Evolutionary conservation across 768 basidiomycete genomes (phyloP), one percentile per base, ranked within the genome.

Genomic region (Lanmaoa rubissima): DNA sequence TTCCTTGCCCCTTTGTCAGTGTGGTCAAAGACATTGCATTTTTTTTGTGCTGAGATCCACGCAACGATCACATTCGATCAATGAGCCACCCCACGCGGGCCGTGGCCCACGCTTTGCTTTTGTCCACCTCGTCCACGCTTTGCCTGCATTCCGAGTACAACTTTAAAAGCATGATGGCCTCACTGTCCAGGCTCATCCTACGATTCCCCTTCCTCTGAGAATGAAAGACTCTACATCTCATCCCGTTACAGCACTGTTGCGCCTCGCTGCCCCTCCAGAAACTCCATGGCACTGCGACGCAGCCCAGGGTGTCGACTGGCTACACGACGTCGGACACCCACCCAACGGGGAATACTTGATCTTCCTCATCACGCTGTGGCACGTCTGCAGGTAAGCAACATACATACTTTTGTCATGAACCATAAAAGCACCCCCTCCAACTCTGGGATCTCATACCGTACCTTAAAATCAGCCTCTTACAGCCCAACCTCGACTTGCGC

Each of bases 291-390:
- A 24, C 21, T n/a, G 9, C n/a, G 34, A 42, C 36, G 44, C 19
- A 12, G 48, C 4, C 61, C 68, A 77, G 26, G 86, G 81, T 28
- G 88, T 85, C 2, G 73, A 71, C 45, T 79, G 79, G 46, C 74
- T 90, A 41, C 75, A 82, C 21, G 79, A 78, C 6, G 21, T 24
- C 51, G 88, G 88, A 11, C 75, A 79, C 55, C 76, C 90, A 36
- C 74, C 77, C 51, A 78, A 79, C 67, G 78, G 81, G 42, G 87
- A 89, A 66, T 92, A 92, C 68, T 72, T 84, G 16, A 78, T 80
- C 47, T 88, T 84, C 71, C 76, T 90, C 43, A 85, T 90, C 76
- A 83, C 88, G 76, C 80, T 92, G 24, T 91, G 87, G 84, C 80
- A 89, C 62, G 74, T 93, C 28, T 94, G 92, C 73, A 75, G 82